phyloP scores from a whole-genome alignment of 208 protist species.

The Trypanosoma lewisi region DNA sequence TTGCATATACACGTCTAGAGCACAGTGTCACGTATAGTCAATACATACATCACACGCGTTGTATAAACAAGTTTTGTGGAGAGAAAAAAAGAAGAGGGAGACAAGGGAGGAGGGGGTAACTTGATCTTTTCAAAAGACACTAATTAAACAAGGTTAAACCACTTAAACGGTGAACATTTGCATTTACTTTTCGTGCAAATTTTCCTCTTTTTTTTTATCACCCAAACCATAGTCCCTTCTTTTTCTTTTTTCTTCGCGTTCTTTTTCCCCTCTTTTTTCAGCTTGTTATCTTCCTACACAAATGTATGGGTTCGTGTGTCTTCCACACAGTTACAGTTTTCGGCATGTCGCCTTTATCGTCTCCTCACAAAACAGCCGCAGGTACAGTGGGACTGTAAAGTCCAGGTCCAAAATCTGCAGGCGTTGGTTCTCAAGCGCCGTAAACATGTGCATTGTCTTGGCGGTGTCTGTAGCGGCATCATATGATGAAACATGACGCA shows the following conservation, averaged over 20 bases:
- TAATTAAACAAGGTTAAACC: too few species aligned
- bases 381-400: constrained; percentile 58
- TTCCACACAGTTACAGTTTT: constrained; percentile 15
- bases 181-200: too few species aligned
- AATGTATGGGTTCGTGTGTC: constrained; percentile 13
- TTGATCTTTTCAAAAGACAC: too few species aligned
- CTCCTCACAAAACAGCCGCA: constrained; percentile 75
- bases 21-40: too few species aligned
- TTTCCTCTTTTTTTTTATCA: neutral
- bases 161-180: too few species aligned
- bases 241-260: too few species aligned
- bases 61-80: too few species aligned
- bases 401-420: constrained; percentile 53
- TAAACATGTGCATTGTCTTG: constrained; percentile 52
- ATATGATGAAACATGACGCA: constrained; percentile 50
- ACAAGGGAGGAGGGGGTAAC: too few species aligned
- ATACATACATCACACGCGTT: too few species aligned
- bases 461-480: constrained; percentile 51
- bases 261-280: constrained; percentile 8
- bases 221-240: neutral
- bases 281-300: neutral
- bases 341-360: constrained; percentile 62
- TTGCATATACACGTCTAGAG: too few species aligned
- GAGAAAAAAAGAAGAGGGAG: too few species aligned
- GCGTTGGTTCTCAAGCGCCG: constrained; percentile 53